Percentiles rank a stretch among this genome's conserved stretches.
phyloP scores from a whole-genome alignment of 2,329 filamentous ascomycete species.

The Sarocladium strictum region DNA sequence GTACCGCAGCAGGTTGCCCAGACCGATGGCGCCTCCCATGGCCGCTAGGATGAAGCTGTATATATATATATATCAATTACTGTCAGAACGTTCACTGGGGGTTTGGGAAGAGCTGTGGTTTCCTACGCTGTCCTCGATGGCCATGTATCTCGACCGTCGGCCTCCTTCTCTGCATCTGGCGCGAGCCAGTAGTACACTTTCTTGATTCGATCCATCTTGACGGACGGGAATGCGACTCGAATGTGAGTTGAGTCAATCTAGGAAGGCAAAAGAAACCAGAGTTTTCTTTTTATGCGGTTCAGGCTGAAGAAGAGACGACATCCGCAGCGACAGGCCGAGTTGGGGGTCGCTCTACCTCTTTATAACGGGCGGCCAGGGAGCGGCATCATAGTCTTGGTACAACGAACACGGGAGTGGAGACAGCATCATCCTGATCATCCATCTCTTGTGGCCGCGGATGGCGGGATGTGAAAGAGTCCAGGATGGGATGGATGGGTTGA shows the following conservation, averaged over 20 bases:
- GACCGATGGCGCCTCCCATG: slow-evolving; percentile 45
- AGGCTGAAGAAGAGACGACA: too few relatives aligned
- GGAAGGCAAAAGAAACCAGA: neutral
- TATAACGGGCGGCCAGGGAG: too few relatives aligned
- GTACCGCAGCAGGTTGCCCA: slow-evolving; percentile 50
- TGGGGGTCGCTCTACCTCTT: too few relatives aligned
- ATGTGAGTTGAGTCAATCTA: too few relatives aligned
- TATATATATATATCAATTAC: too few relatives aligned
- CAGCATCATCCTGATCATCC: neutral
- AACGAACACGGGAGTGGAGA: too few relatives aligned
- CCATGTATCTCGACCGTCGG: slow-evolving; percentile 13
- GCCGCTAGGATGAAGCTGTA: slow-evolving; percentile 20
- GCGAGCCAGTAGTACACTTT: slow-evolving; percentile 9
- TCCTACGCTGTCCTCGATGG: slow-evolving; percentile 11
- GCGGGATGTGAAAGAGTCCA: neutral
- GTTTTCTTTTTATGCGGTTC: too few relatives aligned
- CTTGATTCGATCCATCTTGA: slow-evolving; percentile 4
- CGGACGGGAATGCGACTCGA: neutral
- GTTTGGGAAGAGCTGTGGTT: too few relatives aligned
- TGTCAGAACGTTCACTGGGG: too few relatives aligned
- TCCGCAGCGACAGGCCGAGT: too few relatives aligned
- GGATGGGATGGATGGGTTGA: neutral
- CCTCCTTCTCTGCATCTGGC: slow-evolving; percentile 13
- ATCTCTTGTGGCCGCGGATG: neutral
- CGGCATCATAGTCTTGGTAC: too few relatives aligned